phyloP scores from a whole-genome alignment of 1,139 yeast genomes.

The Magnusiomyces suaveolens region DNA sequence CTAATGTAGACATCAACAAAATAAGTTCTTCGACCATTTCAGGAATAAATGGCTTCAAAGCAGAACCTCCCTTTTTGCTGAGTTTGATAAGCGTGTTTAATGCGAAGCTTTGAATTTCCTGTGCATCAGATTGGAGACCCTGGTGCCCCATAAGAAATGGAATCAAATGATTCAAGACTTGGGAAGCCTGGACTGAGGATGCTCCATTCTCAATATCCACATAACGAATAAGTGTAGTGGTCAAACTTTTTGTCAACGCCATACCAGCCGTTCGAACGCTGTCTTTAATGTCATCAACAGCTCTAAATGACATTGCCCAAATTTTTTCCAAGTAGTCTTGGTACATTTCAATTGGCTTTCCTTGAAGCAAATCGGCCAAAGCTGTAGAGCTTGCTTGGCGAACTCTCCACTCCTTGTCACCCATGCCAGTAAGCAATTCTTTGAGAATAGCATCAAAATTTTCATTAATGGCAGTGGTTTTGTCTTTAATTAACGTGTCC shows the following conservation, averaged over 20 bases:
- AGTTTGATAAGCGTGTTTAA: constrained; percentile 62
- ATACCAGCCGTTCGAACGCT: constrained; percentile 80
- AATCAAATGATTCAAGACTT: constrained; percentile 51
- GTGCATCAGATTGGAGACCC: constrained; percentile 77
- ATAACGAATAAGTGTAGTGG: constrained; percentile 52
- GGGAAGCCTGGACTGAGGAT: constrained; percentile 38
- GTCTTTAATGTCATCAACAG: constrained; percentile 89
- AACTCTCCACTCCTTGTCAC: constrained; percentile 84
- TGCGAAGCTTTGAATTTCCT: constrained; percentile 72
- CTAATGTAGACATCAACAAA: constrained; percentile 70
- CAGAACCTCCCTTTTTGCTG: constrained; percentile 50
- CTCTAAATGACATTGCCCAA: constrained; percentile 84
- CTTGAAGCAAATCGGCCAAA: constrained; percentile 57
- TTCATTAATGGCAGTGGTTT: constrained; percentile 44
- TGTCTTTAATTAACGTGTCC: constrained; percentile 60
- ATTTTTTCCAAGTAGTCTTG: constrained; percentile 51
- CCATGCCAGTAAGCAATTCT: constrained; percentile 63
- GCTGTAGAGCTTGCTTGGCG: constrained; percentile 84
- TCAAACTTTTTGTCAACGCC: constrained; percentile 55
- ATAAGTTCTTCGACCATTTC: constrained; percentile 59
- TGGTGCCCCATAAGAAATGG: constrained; percentile 74
- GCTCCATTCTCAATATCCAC: constrained; percentile 39
- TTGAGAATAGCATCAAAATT: constrained; percentile 51
- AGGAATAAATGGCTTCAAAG: constrained; percentile 62
- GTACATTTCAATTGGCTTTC: constrained; percentile 46